Conservation (phyloP, 2,329 filamentous ascomycete species). For the Annulohypoxylon truncatum region DNA sequence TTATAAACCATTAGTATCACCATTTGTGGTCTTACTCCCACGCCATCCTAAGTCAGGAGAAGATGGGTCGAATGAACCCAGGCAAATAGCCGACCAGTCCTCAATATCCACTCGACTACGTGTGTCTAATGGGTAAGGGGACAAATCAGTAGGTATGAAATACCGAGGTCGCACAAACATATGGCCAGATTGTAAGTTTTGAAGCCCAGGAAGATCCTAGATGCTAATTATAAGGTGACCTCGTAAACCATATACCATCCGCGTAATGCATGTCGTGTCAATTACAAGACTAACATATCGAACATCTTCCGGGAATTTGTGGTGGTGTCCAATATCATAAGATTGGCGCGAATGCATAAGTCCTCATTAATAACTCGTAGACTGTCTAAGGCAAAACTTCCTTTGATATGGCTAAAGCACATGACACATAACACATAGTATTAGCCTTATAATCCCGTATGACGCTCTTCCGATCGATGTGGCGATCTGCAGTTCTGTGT, state of each 20-base stretch:
- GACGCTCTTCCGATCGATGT: conserved; percentile 14
- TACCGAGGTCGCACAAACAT: neutral
- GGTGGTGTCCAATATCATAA: neutral
- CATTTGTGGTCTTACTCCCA: neutral
- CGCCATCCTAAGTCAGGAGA: neutral
- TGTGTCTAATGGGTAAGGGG: neutral
- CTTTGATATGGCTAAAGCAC: conserved; percentile 11
- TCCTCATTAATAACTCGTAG: conserved; percentile 3
- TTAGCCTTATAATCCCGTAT: conserved; percentile 12
- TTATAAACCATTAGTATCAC: neutral
- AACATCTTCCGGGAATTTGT: neutral
- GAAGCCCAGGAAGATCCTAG: neutral
- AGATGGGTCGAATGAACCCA: neutral
- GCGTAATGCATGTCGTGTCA: neutral
- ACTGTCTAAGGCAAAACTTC: neutral
- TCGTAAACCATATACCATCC: neutral
- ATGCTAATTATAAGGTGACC: neutral
- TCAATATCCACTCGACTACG: neutral
- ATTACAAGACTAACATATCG: neutral
- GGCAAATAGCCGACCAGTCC: neutral
- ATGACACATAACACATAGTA: neutral
- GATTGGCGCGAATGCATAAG: neutral
- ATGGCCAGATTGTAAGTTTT: neutral
- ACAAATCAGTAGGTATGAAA: neutral
- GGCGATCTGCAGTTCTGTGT: conserved; percentile 31